Evolutionary conservation across 345 rosid genomes (phyloP).

Genomic region (thale cress (Arabidopsis thaliana)): TAIR10.1 NC_003075.7:12969001-12969500

Average conservation of each 20-base stretch:
- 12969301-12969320: background rate
- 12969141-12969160: background rate
- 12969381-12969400: background rate
- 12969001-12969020: background rate
- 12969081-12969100: background rate
- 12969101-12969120: no score
- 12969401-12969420: background rate
- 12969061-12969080: background rate
- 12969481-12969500: background rate
- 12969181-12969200: no score
- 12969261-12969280: background rate
- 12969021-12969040: background rate
- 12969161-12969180: no score
- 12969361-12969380: no score
- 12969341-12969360: no score
- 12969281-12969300: no score
- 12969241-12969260: background rate
- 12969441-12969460: background rate
- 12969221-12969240: no score
- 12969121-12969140: background rate
- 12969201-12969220: no score
- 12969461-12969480: slow-evolving; percentile 15
- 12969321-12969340: no score
- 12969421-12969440: background rate
- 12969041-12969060: background rate